Evolutionary conservation across 73 alveolate species (phyloP).

Genomic region (Loxodes magnus): DNA sequence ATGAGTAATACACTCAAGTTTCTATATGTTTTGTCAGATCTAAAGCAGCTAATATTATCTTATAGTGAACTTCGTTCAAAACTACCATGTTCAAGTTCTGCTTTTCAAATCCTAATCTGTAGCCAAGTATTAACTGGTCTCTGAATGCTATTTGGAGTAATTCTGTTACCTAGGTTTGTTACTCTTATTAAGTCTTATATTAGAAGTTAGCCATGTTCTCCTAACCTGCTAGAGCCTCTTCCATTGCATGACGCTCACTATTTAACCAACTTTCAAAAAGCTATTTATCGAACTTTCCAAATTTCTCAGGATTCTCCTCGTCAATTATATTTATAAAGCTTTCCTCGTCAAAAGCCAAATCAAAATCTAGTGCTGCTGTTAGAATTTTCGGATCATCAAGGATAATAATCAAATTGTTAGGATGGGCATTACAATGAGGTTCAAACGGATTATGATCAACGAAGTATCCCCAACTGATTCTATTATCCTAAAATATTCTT

Average conservation of each 20-base stretch:
- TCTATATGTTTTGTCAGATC: no score
- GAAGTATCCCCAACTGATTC: conserved; percentile 59
- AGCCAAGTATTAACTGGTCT: conserved; percentile 11
- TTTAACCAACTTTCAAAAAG: conserved; percentile 38
- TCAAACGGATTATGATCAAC: conserved; percentile 57
- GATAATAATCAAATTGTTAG: conserved; percentile 43
- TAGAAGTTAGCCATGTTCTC: conserved; percentile 57
- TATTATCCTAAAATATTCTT: conserved; percentile 41
- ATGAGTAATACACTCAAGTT: no score
- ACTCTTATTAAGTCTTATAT: conserved; percentile 13
- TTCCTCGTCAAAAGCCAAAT: conserved; percentile 30
- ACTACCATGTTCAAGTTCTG: no score
- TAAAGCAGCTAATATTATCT: no score
- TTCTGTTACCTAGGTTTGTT: not conserved
- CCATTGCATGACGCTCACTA: conserved; percentile 35
- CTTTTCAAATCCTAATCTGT: conserved; percentile 9
- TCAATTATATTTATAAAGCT: conserved; percentile 25
- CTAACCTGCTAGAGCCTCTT: conserved; percentile 42
- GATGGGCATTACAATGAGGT: conserved; percentile 65
- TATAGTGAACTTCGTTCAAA: no score
- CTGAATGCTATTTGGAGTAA: conserved; percentile 11
- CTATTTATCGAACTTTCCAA: conserved; percentile 14
- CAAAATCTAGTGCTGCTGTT: conserved; percentile 61
- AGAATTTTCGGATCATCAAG: conserved; percentile 8
- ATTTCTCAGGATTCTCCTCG: conserved; percentile 19